A percentile compares a stretch with the other conserved stretches of the same genome.
These are phyloP conservation scores for Aspergillus novoparasiticus DNA, from an alignment of 2,329 filamentous ascomycete species.

Conservation along the genomic window DNA sequence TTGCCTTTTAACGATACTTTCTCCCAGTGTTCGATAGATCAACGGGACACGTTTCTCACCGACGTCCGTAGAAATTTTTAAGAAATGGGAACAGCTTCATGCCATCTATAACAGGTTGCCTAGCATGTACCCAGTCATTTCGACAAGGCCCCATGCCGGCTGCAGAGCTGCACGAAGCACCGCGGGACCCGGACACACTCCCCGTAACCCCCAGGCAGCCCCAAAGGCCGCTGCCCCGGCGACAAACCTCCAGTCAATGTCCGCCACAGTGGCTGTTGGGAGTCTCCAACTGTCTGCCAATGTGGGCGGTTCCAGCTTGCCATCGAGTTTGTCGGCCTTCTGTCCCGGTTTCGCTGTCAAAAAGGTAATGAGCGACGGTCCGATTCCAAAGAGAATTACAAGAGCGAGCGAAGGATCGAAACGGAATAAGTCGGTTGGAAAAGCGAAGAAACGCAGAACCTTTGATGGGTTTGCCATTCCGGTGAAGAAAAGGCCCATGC, in stretches of 20 bases:
- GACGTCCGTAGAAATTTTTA: neutral
- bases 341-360: slow-evolving; percentile 33
- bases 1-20: neutral
- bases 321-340: slow-evolving; percentile 22
- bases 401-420: slow-evolving; percentile 56
- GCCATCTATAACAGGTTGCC: slow-evolving; percentile 38
- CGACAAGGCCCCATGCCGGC: slow-evolving; percentile 51
- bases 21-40: neutral
- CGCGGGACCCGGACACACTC: slow-evolving; percentile 56
- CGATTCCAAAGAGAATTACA: slow-evolving; percentile 53
- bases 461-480: slow-evolving; percentile 56
- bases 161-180: slow-evolving; percentile 50
- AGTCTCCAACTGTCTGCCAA: slow-evolving; percentile 47
- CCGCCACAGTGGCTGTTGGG: slow-evolving; percentile 47
- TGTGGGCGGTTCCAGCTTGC: slow-evolving; percentile 37
- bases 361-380: slow-evolving; percentile 48
- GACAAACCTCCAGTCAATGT: slow-evolving; percentile 54
- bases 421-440: slow-evolving; percentile 44
- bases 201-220: slow-evolving; percentile 54
- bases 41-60: neutral
- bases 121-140: slow-evolving; percentile 51
- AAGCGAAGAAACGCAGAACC: slow-evolving; percentile 53
- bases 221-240: slow-evolving; percentile 53
- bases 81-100: neutral
- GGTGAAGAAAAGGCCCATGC: slow-evolving; percentile 53